Base-by-base conservation (phyloP, 1,139 yeast species). In the Debaryomycetaceae sp. region DNA sequence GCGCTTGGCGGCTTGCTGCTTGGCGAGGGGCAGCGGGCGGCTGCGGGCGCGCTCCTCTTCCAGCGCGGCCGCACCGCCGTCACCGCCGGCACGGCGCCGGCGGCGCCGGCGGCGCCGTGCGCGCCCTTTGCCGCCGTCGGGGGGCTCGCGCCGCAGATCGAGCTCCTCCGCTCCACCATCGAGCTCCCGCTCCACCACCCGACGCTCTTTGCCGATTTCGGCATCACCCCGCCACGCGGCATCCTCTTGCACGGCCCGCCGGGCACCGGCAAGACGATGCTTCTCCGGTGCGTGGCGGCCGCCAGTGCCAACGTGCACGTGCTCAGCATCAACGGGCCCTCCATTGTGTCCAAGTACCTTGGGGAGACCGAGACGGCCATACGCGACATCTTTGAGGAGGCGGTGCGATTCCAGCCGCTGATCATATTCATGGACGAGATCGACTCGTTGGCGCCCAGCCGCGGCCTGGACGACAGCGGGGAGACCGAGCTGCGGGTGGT, bases 241-340 rank as follows among this genome's bases (percentile, higher is more conserved):
- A 70, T 93, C 11, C 59, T 91, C 20, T 61, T 91, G 4, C 94
- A 89, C 58, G 99, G 99, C 0, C 95, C 97, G 2, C 94, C 97
- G 2, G 99, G 99, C 1, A 89, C 97, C 0, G 99, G 99, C 34
- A 91, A 91, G 53, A 85, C 97, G 1, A 77, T 89, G 86, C 66
- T 91, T 11, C 62, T 93, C 27, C 69, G 85, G 34, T 83, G 95
- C 21, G 79, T 91, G 9, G 95, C 96, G 0, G 64, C 71, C 35
- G 83, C 80, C 32, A 59, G 68, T 8, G 54, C 65, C 4, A 67
- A 76, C 40, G 94, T 95, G 0, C 97, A 89, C 54, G 78, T 89
- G 0, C 65, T 89, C 29, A 78, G 85, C 2, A 82, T 91, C 17
- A 83, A 84, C 49, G 96, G 97, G 0, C 95, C 97, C 1, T 80